Base-by-base conservation (phyloP, 2,329 filamentous ascomycete genomes). In the Penicillium sp. region DNA sequence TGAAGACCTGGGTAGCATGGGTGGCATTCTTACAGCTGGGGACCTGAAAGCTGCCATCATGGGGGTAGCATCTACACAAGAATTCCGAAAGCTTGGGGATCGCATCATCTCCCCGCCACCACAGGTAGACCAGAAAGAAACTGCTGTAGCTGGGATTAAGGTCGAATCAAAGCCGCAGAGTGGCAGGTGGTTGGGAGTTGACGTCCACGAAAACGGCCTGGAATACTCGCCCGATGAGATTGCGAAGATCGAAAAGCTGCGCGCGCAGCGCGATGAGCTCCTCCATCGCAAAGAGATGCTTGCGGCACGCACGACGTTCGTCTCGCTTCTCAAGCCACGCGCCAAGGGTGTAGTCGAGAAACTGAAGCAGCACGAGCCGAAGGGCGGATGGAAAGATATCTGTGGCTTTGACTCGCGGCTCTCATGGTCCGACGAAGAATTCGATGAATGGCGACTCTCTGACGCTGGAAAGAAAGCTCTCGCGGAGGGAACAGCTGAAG, bases 391-490 rank as follows among this genome's bases (percentile, higher is more conserved):
- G 73, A 80, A 80, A 59, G 77, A 79, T 60, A 74, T 80, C 43
- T 81, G 79, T 59, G 79, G 78, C 2, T 81, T 78, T 59, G 79
- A 81, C 59, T 66, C 70, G 13, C 70, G 79, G 21, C 68, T 81
- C 27, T 71, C 77, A 0, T 80, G 78, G 78, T 75, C 74, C 3
- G 79, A 81, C 53, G 76, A 77, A 47, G 77, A 80, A 60, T 80
- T 81, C 57, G 71, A 77, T 36, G 73, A 75, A 31, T 81, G 79
- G 79, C 72, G 78, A 23, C 58, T 72, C 11, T 75, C 71, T 0
- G 68, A 70, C 8, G 63, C 64, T 16, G 79, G 75, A 16, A 70
- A 70, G 56, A 73, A 68, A 52, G 72, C 74, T 8, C 71, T 80
- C 0, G 65, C 71, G 9, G 72, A 76, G n/a, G 72, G 72, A 8